A percentile compares a stretch with the other conserved stretches of the same genome.
Conservation (phyloP, 441 rosid species). For the Gossypium schwendimanii region DNA sequence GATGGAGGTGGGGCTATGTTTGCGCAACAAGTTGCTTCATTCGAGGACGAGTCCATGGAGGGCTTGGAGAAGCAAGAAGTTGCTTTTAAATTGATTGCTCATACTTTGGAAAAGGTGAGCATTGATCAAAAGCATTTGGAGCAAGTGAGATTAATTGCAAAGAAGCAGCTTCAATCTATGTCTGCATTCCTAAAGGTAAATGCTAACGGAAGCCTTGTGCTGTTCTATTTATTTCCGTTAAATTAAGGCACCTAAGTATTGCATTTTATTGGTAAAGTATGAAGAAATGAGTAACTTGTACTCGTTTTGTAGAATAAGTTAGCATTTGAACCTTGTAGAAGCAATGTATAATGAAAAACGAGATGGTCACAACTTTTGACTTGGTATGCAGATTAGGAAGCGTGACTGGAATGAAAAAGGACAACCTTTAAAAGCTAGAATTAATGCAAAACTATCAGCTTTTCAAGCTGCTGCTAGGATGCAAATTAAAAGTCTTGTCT, state of each 20-base stretch:
- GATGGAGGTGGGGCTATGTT: slow-evolving; percentile 51
- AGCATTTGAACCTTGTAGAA: slow-evolving; percentile 4
- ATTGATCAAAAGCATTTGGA: slow-evolving; percentile 67
- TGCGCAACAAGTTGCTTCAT: slow-evolving; percentile 58
- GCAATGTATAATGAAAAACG: not conserved
- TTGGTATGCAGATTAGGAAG: slow-evolving; percentile 69
- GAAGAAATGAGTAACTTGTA: not conserved
- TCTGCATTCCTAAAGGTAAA: slow-evolving; percentile 85
- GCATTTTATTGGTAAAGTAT: not conserved
- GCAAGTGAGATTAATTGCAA: slow-evolving; percentile 61
- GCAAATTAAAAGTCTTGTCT: slow-evolving; percentile 66
- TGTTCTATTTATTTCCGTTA: slow-evolving; percentile 5
- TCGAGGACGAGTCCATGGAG: slow-evolving; percentile 80
- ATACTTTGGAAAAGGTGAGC: slow-evolving; percentile 53
- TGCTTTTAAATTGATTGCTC: slow-evolving; percentile 74
- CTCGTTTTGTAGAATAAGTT: not conserved
- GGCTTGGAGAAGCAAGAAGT: slow-evolving; percentile 86
- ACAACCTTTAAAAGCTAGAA: slow-evolving; percentile 65
- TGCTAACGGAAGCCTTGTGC: not conserved
- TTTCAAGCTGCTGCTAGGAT: slow-evolving; percentile 80
- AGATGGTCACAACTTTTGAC: not conserved
- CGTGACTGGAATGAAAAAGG: slow-evolving; percentile 95
- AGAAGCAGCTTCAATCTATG: slow-evolving; percentile 85
- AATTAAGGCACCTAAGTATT: slow-evolving; percentile 4
- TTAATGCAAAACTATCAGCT: slow-evolving; percentile 71